phyloP scores from a whole-genome alignment of 2,329 filamentous ascomycete species.

The Exophiala mesophila region DNA sequence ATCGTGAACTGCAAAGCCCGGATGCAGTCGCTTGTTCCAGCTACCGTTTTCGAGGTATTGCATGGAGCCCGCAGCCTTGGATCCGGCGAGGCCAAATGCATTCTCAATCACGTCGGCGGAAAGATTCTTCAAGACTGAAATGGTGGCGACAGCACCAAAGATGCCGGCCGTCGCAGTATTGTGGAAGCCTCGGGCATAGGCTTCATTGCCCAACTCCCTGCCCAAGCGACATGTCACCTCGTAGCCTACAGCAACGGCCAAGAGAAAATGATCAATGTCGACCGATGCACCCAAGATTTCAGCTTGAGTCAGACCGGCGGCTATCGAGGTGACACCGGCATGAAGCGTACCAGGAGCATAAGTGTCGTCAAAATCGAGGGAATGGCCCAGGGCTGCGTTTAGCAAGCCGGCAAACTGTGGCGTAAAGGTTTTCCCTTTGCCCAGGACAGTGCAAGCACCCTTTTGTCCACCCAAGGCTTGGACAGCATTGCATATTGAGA shows the following conservation, averaged over 20 bases:
- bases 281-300: slow-evolving; percentile 26
- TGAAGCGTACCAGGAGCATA: slow-evolving; percentile 40
- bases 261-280: slow-evolving; percentile 28
- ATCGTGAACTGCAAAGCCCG: slow-evolving; percentile 37
- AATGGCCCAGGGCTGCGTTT: slow-evolving; percentile 41
- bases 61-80: slow-evolving; percentile 36
- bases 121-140: slow-evolving; percentile 29
- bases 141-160: slow-evolving; percentile 34
- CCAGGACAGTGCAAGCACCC: slow-evolving; percentile 20
- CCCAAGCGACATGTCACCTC: slow-evolving; percentile 33
- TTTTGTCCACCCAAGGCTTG: slow-evolving; percentile 14
- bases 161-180: slow-evolving; percentile 36
- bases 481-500: slow-evolving; percentile 19
- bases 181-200: slow-evolving; percentile 37
- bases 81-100: slow-evolving; percentile 36
- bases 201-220: slow-evolving; percentile 31
- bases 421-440: slow-evolving; percentile 20
- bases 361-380: slow-evolving; percentile 45
- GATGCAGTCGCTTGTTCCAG: slow-evolving; percentile 38
- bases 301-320: slow-evolving; percentile 29
- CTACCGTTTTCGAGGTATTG: slow-evolving; percentile 37
- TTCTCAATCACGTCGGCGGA: slow-evolving; percentile 27
- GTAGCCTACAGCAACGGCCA: slow-evolving; percentile 33
- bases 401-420: slow-evolving; percentile 39
- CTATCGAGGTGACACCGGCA: slow-evolving; percentile 37